Percentiles rank a stretch among this genome's conserved stretches.
phyloP scores from a whole-genome alignment of 495 filamentous ascomycete genomes.

The Cercophora sp. region DNA sequence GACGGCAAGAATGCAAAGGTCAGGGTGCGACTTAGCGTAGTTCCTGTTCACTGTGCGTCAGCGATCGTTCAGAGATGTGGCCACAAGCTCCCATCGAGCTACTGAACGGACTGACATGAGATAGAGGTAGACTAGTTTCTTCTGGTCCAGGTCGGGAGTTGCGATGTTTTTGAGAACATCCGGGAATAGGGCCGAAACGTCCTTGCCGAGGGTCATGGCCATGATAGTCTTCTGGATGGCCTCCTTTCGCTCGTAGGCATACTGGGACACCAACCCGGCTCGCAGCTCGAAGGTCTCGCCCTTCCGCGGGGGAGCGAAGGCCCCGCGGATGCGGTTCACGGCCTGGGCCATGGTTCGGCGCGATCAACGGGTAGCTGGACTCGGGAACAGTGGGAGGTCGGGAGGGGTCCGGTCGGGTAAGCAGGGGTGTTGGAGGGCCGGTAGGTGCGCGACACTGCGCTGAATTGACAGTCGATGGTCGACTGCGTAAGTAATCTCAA shows the following conservation, averaged over 20 bases:
- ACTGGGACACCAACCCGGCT: conserved; percentile 96
- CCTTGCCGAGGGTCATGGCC: conserved; percentile 98
- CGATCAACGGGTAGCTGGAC: neutral
- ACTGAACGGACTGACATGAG: conserved; percentile 70
- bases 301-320: conserved; percentile 86
- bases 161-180: conserved; percentile 99
- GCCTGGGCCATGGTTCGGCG: conserved; percentile 60
- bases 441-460: no score
- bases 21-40: conserved; percentile 98
- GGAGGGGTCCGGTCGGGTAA: neutral
- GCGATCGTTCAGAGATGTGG: no score
- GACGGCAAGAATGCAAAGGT: conserved; percentile 97
- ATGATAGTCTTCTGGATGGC: conserved; percentile 99
- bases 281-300: conserved; percentile 98
- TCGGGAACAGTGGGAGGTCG: neutral
- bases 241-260: conserved; percentile 98
- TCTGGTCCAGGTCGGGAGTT: conserved; percentile 91
- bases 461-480: no score
- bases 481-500: no score
- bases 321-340: conserved; percentile 91
- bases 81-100: no score
- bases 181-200: conserved; percentile 95
- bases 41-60: conserved; percentile 61
- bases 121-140: conserved; percentile 99
- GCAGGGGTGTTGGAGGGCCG: conserved; percentile 5